Evolutionary conservation across 1,284 basidiomycete genomes (phyloP).

Genomic region (Vanrija pseudolonga): DNA sequence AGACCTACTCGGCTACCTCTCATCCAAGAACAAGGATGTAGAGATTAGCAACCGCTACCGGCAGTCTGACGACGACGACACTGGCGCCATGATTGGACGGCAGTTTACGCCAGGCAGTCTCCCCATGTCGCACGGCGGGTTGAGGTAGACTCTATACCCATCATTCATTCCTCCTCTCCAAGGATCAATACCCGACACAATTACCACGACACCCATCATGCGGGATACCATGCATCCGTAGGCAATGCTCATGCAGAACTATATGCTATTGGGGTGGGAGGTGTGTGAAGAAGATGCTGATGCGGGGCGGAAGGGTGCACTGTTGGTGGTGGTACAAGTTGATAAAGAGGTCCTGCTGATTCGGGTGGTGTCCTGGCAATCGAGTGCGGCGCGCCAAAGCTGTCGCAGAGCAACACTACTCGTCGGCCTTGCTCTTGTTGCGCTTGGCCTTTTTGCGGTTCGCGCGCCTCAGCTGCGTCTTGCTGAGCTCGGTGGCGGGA

Average conservation of each 20-base stretch:
- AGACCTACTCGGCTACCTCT: not conserved
- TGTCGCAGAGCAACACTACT: too few species aligned
- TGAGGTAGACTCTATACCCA: not conserved
- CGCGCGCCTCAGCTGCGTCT: not conserved
- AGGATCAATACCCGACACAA: constrained; percentile 3
- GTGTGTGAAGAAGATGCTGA: not conserved
- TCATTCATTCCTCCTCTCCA: not conserved
- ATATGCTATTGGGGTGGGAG: not conserved
- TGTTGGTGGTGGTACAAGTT: too few species aligned
- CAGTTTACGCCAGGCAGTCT: not conserved
- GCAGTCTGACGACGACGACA: not conserved
- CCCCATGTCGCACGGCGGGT: not conserved
- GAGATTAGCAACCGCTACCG: not conserved
- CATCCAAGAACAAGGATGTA: not conserved
- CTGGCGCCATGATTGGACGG: not conserved
- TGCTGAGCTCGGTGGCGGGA: not conserved
- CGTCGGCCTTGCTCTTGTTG: not conserved
- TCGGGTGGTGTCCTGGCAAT: too few species aligned
- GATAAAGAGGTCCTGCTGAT: too few species aligned
- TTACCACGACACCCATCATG: not conserved
- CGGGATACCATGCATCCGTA: not conserved
- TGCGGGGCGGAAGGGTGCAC: too few species aligned
- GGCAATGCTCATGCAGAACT: not conserved
- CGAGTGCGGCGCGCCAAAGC: too few species aligned
- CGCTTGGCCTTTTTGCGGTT: not conserved